These are phyloP conservation scores for Ophiostoma piceae DNA, from an alignment of 2,329 filamentous ascomycete genomes.

Conservation along the genomic window DNA sequence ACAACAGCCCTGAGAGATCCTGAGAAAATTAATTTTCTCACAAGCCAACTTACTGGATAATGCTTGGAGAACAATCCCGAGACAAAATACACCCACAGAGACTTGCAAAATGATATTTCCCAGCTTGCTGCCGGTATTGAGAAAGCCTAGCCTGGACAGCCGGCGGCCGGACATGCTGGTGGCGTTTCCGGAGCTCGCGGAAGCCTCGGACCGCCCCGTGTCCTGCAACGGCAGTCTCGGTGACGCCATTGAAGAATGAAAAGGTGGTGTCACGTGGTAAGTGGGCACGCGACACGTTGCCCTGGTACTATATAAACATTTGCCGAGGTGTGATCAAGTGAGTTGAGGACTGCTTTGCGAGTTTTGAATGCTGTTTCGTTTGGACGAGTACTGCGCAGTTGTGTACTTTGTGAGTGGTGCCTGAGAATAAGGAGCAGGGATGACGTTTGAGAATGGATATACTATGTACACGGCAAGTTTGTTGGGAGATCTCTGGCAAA, in stretches of 20 bases:
- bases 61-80: background rate
- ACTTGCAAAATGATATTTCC: slow-evolving; percentile 15
- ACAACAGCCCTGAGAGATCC: background rate
- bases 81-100: slow-evolving; percentile 16
- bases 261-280: background rate
- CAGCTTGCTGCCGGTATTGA: slow-evolving; percentile 10
- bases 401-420: background rate
- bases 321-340: slow-evolving; percentile 1
- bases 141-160: background rate
- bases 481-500: background rate
- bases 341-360: background rate
- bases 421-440: background rate
- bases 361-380: background rate
- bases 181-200: background rate
- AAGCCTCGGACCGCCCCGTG: background rate
- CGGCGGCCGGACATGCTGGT: background rate
- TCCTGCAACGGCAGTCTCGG: slow-evolving; percentile 11
- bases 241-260: background rate
- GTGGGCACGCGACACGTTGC: slow-evolving; percentile 10
- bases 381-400: background rate
- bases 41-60: background rate
- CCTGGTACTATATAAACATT: slow-evolving; percentile 3
- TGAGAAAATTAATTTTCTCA: background rate
- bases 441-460: slow-evolving; percentile 5
- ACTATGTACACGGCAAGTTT: background rate